Conservation (phyloP, 305 asterid genomes). For the Fraxinus angustifolia region DNA sequence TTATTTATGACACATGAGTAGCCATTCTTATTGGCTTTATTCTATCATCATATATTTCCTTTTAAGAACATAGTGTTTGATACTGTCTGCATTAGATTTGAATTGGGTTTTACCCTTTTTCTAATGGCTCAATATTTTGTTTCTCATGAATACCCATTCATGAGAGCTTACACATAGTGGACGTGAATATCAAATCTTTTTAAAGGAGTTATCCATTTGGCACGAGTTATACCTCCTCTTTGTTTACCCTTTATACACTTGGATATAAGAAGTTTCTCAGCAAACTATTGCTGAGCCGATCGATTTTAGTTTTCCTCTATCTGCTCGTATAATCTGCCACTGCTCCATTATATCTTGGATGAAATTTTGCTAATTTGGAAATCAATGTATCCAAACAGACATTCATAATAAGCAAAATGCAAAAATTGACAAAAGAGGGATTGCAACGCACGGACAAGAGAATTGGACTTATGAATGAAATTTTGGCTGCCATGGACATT, state of each 20-base stretch:
- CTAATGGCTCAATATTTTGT: background rate
- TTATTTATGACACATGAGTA: background rate
- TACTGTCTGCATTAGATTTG: background rate
- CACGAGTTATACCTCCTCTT: background rate
- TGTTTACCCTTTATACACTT: background rate
- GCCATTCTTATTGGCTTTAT: background rate
- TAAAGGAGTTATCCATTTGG: background rate
- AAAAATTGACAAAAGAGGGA: slow-evolving; percentile 83
- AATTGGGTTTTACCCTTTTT: background rate
- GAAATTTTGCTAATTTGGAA: slow-evolving; percentile 14
- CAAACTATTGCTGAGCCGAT: background rate
- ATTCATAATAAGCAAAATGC: slow-evolving; percentile 68
- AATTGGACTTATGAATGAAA: slow-evolving; percentile 89
- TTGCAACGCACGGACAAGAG: slow-evolving; percentile 80
- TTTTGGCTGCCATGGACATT: slow-evolving; percentile 89
- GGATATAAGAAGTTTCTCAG: background rate
- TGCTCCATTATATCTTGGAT: background rate
- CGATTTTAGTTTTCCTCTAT: background rate
- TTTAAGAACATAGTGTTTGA: background rate
- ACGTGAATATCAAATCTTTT: background rate
- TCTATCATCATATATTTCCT: background rate
- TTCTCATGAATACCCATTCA: background rate
- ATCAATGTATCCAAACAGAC: slow-evolving; percentile 45
- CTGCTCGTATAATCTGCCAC: background rate
- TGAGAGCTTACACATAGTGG: background rate